Evolutionary conservation across 345 rosid genomes (phyloP), one percentile per base, ranked within the genome.

Genomic region (Odontarrhena argentea): DNA sequence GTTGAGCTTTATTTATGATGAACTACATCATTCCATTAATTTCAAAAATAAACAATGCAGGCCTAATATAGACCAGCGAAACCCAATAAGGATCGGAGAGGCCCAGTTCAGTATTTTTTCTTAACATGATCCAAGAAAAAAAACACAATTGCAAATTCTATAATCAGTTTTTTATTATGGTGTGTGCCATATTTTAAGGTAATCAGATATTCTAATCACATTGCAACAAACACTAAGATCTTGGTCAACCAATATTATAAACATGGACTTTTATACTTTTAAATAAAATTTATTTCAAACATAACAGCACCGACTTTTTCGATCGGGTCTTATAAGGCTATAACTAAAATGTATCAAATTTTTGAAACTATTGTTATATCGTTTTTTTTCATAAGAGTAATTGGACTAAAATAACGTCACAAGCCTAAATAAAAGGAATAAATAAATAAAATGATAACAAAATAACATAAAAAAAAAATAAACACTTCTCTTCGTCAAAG

Each of bases 291-390:
- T 40, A 49, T 47, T 38, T n/a, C n/a, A 40, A 18, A 12, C 40
- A 32, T 15, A 38, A 58, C 38, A 25, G 44, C 73, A 68, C 65
- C 73, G 65, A 68, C 50, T 58, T 58, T 58, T 57, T 58, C 51
- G 35, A 60, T 60, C 1, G 38, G 41, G 60, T 38, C 38, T 52
- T 4, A 34, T 42, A 51, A 30, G 40, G 28, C 43, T 51, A 48
- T 11, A 8, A 49, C 15, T 26, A 26, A 3, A 10, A 2, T 37
- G 10, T 26, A 38, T 1, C 60, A 18, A 18, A 18, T 7, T n/a
- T 32, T 11, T 25, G 2, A 26, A 34, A 40, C 40, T 3, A 26
- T 11, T 18, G 9, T 30, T 58, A 8, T 48, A 30, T 28, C 22
- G 22, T 49, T 3, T 37, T 3, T 59, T 55, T 22, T 56, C 8